Conservation (phyloP, 805 yeast genomes). For the Lachancea cidri region DNA sequence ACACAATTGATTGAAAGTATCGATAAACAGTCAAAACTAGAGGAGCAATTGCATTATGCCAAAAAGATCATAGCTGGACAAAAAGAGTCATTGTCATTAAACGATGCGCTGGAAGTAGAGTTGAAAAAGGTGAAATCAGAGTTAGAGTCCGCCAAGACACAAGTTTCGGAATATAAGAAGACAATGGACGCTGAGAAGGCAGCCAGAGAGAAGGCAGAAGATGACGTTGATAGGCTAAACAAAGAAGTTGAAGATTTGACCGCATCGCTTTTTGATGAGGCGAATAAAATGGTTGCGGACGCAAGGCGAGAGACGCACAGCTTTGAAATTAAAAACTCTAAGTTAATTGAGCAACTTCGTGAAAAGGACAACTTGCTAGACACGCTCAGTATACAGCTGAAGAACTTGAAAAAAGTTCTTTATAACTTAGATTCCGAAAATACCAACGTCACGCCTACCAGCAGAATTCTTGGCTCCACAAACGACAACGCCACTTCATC, state of each 20-base stretch:
- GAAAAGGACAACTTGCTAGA: constrained; percentile 69
- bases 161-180: constrained; percentile 19
- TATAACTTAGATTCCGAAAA: constrained; percentile 41
- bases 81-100: constrained; percentile 20
- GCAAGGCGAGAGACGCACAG: constrained; percentile 66
- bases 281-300: constrained; percentile 76
- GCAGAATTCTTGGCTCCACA: constrained; percentile 6
- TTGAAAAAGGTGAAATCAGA: constrained; percentile 26
- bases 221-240: constrained; percentile 54
- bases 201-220: constrained; percentile 46
- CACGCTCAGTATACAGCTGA: constrained; percentile 60
- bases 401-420: constrained; percentile 56
- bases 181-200: constrained; percentile 29
- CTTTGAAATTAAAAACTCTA: constrained; percentile 52
- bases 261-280: constrained; percentile 74
- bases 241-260: constrained; percentile 77
- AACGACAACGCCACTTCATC: constrained; percentile 15
- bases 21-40: constrained; percentile 51
- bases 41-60: constrained; percentile 44
- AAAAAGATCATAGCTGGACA: constrained; percentile 28
- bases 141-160: constrained; percentile 14
- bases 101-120: constrained; percentile 29
- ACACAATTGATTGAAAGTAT: constrained; percentile 58
- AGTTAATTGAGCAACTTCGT: constrained; percentile 45
- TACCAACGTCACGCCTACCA: constrained; percentile 5